Conservation (phyloP, 768 basidiomycete species). For the Chalciporus chontae region DNA sequence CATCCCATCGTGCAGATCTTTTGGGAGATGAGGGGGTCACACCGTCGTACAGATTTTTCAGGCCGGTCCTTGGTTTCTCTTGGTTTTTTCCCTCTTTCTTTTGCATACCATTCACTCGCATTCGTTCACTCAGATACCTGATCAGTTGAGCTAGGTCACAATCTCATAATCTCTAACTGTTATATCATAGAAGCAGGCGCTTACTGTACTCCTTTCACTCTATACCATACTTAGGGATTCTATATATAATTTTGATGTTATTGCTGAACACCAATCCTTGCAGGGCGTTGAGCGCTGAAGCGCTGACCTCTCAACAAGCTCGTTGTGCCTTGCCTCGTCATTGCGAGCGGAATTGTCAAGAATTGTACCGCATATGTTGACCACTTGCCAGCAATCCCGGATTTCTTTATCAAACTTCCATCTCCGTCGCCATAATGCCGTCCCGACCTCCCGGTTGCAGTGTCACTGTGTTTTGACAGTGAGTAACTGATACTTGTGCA, state of each 20-base stretch:
- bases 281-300: no score
- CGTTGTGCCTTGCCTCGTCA: no score
- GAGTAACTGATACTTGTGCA: no score
- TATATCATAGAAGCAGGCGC: slow-evolving; percentile 21
- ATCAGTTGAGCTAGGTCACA: slow-evolving; percentile 13
- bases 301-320: not conserved
- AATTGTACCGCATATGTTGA: no score
- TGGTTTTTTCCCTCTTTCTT: not conserved
- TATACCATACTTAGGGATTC: slow-evolving; percentile 21
- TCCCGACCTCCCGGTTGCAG: no score
- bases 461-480: no score
- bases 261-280: slow-evolving; percentile 2
- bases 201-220: slow-evolving; percentile 24
- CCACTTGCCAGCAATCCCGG: no score
- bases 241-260: slow-evolving; percentile 21
- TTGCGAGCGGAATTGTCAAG: no score
- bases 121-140: slow-evolving; percentile 23
- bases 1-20: slow-evolving; percentile 2
- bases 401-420: no score
- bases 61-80: slow-evolving; percentile 20
- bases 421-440: no score
- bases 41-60: slow-evolving; percentile 6
- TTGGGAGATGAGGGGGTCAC: slow-evolving; percentile 8
- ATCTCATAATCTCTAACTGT: slow-evolving; percentile 21
- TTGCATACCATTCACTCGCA: slow-evolving; percentile 8